phyloP scores from a whole-genome alignment of 257 asterid genomes.

The Solanum sitiens region DNA sequence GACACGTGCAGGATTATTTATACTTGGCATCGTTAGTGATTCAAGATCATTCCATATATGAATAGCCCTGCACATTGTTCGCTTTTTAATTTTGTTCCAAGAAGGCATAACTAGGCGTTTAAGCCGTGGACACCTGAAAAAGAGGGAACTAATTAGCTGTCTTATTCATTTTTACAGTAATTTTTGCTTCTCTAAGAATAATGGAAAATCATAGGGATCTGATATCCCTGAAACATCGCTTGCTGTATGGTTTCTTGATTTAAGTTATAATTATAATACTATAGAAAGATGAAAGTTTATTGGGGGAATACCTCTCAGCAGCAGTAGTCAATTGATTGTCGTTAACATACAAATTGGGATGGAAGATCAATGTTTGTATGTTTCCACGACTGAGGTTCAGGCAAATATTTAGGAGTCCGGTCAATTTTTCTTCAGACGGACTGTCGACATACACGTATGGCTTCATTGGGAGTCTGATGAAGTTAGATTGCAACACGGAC shows the following conservation, averaged over 20 bases:
- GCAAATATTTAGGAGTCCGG: constrained; percentile 51
- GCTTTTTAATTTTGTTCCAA: constrained; percentile 63
- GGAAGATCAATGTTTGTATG: constrained; percentile 51
- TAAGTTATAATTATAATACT: not conserved
- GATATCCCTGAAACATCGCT: not conserved
- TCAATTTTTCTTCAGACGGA: constrained; percentile 53
- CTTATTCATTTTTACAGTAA: not conserved
- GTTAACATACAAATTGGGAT: constrained; percentile 53
- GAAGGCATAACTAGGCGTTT: constrained; percentile 78
- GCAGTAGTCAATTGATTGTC: constrained; percentile 62
- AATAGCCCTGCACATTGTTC: constrained; percentile 54
- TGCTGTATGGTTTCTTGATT: not conserved
- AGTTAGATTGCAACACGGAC: constrained; percentile 50
- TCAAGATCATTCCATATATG: constrained; percentile 51
- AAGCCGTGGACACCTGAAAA: constrained; percentile 58
- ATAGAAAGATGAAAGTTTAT: not conserved
- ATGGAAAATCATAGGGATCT: not conserved
- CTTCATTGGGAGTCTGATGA: constrained; percentile 57
- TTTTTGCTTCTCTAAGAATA: not conserved
- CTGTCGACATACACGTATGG: constrained; percentile 70
- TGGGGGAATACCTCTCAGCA: constrained; percentile 51
- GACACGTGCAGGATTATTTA: constrained; percentile 45
- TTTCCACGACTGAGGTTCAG: constrained; percentile 49
- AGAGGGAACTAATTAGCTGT: not conserved
- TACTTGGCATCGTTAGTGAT: constrained; percentile 73